Evolutionary conservation across 164 flowering plant species (phyloP), one percentile per base, ranked within the genome.

Genomic region (Vitis rupestris): DNA sequence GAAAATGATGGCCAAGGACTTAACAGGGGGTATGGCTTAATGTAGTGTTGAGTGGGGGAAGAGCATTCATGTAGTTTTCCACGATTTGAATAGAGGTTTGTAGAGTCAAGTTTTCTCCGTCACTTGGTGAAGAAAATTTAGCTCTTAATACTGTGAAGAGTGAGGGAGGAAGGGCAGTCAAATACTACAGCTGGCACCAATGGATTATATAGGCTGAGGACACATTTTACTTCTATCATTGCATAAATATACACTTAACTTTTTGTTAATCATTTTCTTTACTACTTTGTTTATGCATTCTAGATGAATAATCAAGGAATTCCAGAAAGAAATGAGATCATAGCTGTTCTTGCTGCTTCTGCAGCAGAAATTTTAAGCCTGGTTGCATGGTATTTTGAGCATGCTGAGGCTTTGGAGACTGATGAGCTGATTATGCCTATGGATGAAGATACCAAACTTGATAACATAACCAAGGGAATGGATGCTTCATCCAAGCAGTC

Each of bases 281-380:
- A 1, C 1, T 8, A 2, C 11, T 44, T 17, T 62, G 31, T 50
- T 48, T 63, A 9, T 63, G 55, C 19, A 9, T 15, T 48, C 52
- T 17, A 63, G 55, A 63, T 63, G 66, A 14, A 63, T 63, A 63
- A 63, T 12, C 37, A 19, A 17, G 30, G 31, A 27, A 63, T 49
- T n/a, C 55, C 12, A 5, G 50, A 23, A 7, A 50, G 23, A 10
- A 55, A 63, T 12, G 66, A 63, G 66, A n/a, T 63, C 30, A 49
- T 50, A 17, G 54, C 55, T 50, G 66, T 55, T 17, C 55, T 49
- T 49, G 55, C 66, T 63, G 66, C 66, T 63, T 63, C 55, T 63
- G 11, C 66, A 63, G 66, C 66, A 19, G 50, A 55, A 14, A 63
- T 63, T 8, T 63, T 37, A 63, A 63, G 66, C 66, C 49, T 50